phyloP scores from a whole-genome alignment of 2,329 filamentous ascomycete genomes.

The Phyllosticta capitalensis region DNA sequence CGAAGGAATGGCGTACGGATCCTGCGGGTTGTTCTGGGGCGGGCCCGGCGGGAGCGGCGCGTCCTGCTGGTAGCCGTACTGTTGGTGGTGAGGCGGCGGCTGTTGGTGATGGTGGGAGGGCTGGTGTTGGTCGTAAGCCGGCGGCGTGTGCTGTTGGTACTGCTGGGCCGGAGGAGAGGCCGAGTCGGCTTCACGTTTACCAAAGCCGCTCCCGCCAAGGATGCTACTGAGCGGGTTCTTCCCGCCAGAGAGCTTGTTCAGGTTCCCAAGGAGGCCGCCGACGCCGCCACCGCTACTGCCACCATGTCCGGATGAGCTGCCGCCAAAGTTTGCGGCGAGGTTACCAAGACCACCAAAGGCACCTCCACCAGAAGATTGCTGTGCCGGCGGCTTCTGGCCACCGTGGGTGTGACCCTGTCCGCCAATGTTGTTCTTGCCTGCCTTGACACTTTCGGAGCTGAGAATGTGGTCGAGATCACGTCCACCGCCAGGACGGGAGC shows the following conservation, averaged over 20 bases:
- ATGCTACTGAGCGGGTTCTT: slow-evolving; percentile 8
- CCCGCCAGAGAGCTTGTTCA: slow-evolving; percentile 6
- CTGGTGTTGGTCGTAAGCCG: neutral
- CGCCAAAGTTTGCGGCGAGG: neutral
- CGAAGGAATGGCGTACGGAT: slow-evolving; percentile 7
- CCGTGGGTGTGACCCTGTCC: slow-evolving; percentile 12
- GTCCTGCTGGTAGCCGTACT: slow-evolving; percentile 8
- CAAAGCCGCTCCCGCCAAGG: slow-evolving; percentile 5
- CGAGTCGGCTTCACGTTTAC: slow-evolving; percentile 7
- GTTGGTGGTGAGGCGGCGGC: neutral
- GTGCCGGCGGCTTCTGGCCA: neutral
- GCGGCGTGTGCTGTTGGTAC: neutral
- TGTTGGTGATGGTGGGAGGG: slow-evolving; percentile 1
- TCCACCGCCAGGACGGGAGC: slow-evolving; percentile 56
- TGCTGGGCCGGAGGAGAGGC: neutral
- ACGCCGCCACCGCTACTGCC: slow-evolving; percentile 3
- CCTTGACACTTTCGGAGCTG: slow-evolving; percentile 71
- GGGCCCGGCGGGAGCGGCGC: slow-evolving; percentile 9
- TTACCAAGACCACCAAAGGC: neutral
- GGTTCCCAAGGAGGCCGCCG: slow-evolving; percentile 2
- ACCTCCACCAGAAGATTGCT: neutral
- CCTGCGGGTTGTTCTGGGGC: slow-evolving; percentile 1
- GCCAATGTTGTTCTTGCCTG: slow-evolving; percentile 65
- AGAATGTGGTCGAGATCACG: slow-evolving; percentile 65
- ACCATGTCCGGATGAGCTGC: neutral